A percentile compares a stretch with the other conserved stretches of the same genome.
Evolutionary conservation across 1,139 yeast genomes (phyloP).

Genomic region (Suhomyces terraborum): DNA sequence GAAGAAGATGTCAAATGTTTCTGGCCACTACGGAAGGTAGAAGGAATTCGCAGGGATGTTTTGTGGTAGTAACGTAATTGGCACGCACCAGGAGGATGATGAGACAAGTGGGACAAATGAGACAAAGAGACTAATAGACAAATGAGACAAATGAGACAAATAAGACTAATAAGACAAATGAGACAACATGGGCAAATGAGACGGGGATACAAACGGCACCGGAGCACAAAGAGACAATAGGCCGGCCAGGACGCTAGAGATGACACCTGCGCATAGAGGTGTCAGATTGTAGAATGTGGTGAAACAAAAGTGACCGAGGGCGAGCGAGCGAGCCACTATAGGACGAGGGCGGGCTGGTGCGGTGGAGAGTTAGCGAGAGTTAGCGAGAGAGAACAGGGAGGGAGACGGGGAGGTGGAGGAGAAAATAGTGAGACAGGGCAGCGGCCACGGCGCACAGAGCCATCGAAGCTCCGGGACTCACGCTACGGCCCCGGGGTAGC

Average conservation of each 20-base stretch:
- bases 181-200: background rate
- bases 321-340: background rate
- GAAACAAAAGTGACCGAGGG: constrained; percentile 4
- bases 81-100: background rate
- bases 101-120: too few species aligned
- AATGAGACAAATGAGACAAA: too few species aligned
- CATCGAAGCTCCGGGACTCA: too few species aligned
- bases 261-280: constrained; percentile 1
- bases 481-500: too few species aligned
- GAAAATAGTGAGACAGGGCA: background rate
- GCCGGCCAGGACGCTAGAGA: constrained; percentile 1
- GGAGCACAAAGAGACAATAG: too few species aligned
- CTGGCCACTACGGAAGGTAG: background rate
- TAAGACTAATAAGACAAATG: too few species aligned
- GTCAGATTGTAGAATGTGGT: constrained; percentile 2
- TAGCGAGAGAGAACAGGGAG: background rate
- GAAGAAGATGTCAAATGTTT: background rate
- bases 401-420: background rate
- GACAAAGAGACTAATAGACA: too few species aligned
- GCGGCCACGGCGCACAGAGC: too few species aligned
- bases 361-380: too few species aligned
- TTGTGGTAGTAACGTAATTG: constrained; percentile 1
- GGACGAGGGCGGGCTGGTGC: background rate
- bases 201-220: background rate
- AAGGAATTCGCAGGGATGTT: background rate